Evolutionary conservation across 1,284 basidiomycete species (phyloP), one percentile per base, ranked within the genome.

Genomic region (Phylloboletellus chloephorus): DNA sequence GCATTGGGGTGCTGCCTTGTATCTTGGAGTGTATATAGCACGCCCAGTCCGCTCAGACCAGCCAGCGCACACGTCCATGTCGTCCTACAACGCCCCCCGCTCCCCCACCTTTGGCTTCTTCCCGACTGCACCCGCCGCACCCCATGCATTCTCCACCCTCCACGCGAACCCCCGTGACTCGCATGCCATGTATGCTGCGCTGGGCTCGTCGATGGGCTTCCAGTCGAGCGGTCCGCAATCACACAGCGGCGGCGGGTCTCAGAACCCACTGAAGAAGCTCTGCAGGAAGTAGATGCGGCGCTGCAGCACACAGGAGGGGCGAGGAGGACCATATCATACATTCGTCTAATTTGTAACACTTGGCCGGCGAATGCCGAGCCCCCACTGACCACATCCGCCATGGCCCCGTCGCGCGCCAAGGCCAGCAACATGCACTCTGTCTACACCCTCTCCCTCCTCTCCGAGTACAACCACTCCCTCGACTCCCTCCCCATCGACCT

Each of bases 401-500:
- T 60, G 60, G 52, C 60, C 21, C 59, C 65, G 12, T 52, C 57
- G 15, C 52, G 58, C 35, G 52, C 48, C 31, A 50, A 67, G 50
- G 22, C 53, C 20, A 66, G 65, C 49, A 65, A 63, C 47, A 52
- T 54, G 37, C 49, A 65, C 51, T 66, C 76, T 19, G 68, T 79
- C 33, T 76, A 83, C 67, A 68, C 82, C 23, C 73, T 85, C 53
- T 60, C 78, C 39, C 69, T 86, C 47, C 72, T 93, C 54, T 72
- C 79, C 44, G 90, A 93, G 64, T 86, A 92, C 66, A 82, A 85
- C 28, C 92, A 98, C 65, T 86, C 88, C 20, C 84, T 98, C 63
- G 94, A 97, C 67, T 79, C 93, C 19, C 79, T 98, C 42, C 95
- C 95, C 35, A 76, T 89, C 49, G 93, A 97, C 66, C 82, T 98